Percentiles rank a stretch among this genome's conserved stretches.
Conservation (phyloP, 2,329 filamentous ascomycete genomes). For the Stemphylium vesicarium region DNA sequence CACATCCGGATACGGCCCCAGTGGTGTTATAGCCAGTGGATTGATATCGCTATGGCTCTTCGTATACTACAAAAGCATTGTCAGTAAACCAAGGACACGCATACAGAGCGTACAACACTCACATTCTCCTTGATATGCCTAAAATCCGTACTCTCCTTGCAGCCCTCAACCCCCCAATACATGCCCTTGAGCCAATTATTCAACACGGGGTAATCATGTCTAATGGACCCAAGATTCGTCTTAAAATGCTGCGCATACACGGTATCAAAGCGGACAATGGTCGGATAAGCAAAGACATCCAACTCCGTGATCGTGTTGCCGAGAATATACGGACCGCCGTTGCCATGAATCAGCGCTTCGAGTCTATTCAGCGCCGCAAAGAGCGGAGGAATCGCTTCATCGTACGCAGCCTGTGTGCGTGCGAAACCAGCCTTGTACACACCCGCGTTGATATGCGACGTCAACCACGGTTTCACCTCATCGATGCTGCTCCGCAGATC, state of each 20-base stretch:
- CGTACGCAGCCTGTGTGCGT: constrained; percentile 61
- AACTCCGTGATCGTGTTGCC: constrained; percentile 64
- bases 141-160: constrained; percentile 67
- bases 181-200: constrained; percentile 66
- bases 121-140: constrained; percentile 71
- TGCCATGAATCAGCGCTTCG: constrained; percentile 55
- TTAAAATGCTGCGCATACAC: constrained; percentile 73
- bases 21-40: constrained; percentile 66
- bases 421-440: constrained; percentile 70
- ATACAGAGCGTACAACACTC: constrained; percentile 16
- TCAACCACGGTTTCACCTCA: constrained; percentile 60
- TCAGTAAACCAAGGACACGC: neutral
- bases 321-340: constrained; percentile 63
- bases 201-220: constrained; percentile 65
- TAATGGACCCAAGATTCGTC: constrained; percentile 66
- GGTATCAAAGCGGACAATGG: constrained; percentile 64
- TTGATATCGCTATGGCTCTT: constrained; percentile 68
- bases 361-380: constrained; percentile 67
- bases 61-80: constrained; percentile 53
- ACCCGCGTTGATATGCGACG: constrained; percentile 62
- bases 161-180: constrained; percentile 64
- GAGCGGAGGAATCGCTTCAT: constrained; percentile 60
- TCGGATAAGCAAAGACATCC: constrained; percentile 64
- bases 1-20: constrained; percentile 66
- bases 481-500: constrained; percentile 60